Percentiles rank a stretch among this genome's conserved stretches.
Conservation (phyloP, 805 yeast species). For the Suhomyces faveliae region DNA sequence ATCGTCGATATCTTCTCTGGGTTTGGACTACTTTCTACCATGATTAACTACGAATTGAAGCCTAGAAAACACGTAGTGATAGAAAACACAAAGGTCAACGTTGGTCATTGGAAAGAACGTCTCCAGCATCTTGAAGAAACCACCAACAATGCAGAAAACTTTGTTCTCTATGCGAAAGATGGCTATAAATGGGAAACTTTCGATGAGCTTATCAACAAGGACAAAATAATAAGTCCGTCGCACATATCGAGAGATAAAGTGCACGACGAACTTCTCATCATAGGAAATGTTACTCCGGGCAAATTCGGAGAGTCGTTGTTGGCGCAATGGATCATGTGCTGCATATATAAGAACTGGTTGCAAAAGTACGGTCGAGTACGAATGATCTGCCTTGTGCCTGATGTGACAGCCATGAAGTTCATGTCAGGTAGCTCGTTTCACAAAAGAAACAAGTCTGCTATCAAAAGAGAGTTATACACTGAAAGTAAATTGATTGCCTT, state of each 20-base stretch:
- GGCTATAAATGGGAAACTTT: constrained; percentile 73
- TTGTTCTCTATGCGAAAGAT: constrained; percentile 37
- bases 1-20: constrained; percentile 64
- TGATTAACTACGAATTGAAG: constrained; percentile 55
- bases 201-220: constrained; percentile 43
- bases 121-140: constrained; percentile 20
- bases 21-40: constrained; percentile 57
- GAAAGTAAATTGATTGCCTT: constrained; percentile 57
- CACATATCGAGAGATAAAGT: constrained; percentile 34
- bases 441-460: constrained; percentile 59
- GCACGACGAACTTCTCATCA: constrained; percentile 54
- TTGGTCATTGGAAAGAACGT: constrained; percentile 27
- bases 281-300: constrained; percentile 55
- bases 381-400: constrained; percentile 67
- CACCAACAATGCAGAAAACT: constrained; percentile 31
- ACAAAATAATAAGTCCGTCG: constrained; percentile 38
- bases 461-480: constrained; percentile 63
- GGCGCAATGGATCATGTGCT: constrained; percentile 73
- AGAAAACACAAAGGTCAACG: constrained; percentile 44
- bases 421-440: constrained; percentile 52
- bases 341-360: constrained; percentile 71
- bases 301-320: constrained; percentile 63
- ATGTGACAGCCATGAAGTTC: constrained; percentile 55
- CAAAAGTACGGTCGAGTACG: constrained; percentile 69
- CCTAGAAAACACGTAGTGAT: constrained; percentile 66